Percentiles rank a stretch among this genome's conserved stretches.
Conservation (phyloP, 306 rosid species). For the Casuarina cunninghamiana region DNA sequence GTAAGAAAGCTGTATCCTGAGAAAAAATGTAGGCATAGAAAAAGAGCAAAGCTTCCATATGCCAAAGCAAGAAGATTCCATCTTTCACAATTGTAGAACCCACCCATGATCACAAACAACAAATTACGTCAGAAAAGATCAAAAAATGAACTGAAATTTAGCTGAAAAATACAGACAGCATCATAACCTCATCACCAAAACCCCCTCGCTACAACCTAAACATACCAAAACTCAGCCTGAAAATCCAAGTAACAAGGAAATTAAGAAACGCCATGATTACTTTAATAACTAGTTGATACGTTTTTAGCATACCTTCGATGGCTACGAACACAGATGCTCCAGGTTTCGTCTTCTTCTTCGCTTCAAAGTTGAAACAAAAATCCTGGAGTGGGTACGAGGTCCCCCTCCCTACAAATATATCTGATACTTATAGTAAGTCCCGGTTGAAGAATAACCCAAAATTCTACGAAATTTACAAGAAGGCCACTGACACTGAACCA, state of each 20-base stretch:
- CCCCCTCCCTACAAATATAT: background rate
- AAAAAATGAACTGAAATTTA: conserved; percentile 7
- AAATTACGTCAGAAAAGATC: background rate
- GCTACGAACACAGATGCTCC: background rate
- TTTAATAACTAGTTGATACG: conserved; percentile 21
- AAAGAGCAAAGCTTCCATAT: conserved; percentile 3
- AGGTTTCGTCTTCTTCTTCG: conserved; percentile 21
- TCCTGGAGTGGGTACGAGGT: conserved; percentile 21
- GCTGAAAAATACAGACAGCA: conserved; percentile 18
- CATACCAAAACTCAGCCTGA: conserved; percentile 3
- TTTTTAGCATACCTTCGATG: conserved; percentile 6
- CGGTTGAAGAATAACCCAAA: conserved; percentile 15
- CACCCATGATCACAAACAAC: conserved; percentile 19
- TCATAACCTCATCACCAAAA: conserved; percentile 8
- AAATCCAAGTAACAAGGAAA: conserved; percentile 20
- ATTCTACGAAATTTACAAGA: conserved; percentile 23
- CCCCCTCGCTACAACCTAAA: conserved; percentile 8
- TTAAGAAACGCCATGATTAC: conserved; percentile 16
- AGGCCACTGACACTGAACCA: conserved; percentile 17
- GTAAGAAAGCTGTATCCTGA: background rate
- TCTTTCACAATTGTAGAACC: background rate
- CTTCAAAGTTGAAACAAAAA: conserved; percentile 17
- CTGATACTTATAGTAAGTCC: conserved; percentile 23
- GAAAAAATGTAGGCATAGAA: background rate
- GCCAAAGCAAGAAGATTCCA: conserved; percentile 1